Base-by-base conservation (phyloP, 768 basidiomycete genomes). In the Kwoniella sp. region DNA sequence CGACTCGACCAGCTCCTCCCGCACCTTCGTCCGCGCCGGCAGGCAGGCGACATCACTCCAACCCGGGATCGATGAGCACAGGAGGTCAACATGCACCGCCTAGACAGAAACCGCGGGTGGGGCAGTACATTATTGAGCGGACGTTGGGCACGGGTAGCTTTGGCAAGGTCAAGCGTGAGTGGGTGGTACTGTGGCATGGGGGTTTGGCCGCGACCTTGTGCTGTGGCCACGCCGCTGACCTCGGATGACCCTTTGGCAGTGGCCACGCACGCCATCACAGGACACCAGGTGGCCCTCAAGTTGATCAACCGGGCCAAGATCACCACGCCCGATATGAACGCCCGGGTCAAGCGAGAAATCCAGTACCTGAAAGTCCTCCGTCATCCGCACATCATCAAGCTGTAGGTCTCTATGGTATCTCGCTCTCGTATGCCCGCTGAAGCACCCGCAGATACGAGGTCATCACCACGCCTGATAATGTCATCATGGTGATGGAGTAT, bases 131-230 rank as follows among this genome's bases (percentile, higher is more conserved):
- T 34, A 83, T 98, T 52, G 81, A 85, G 48, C 76, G 82, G 51
- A 90, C 92, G 60, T 86, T 96, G 53, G 93, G 92, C 17, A 90
- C 92, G 60, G 95, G 95, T 3, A 93, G 89, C 10, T 99, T 98
- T 78, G 95, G 93, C 49, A 96, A 95, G 77, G 95, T 99, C 73
- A 98, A 96, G 80, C 88, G 93, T 95, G 75, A 74, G 89, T 83
- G 19, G 37, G 19, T 14, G 31, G 31, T 8, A 8, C 8, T n/a
- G 9, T 39, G 8, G 10, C 15, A 8, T 39, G 37, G 59, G 25
- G 27, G 25, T 36, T 26, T 25, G 23, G 40, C 5, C 22, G 14
- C 1, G 27, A 17, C 27, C 26, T 38, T 9, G 7, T 38, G 10
- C 8, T 20, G 20, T 20, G 36, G n/a, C n/a, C n/a, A n/a, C n/a